Base-by-base conservation (phyloP, 768 basidiomycete species). In the Hericium coralloides region DNA sequence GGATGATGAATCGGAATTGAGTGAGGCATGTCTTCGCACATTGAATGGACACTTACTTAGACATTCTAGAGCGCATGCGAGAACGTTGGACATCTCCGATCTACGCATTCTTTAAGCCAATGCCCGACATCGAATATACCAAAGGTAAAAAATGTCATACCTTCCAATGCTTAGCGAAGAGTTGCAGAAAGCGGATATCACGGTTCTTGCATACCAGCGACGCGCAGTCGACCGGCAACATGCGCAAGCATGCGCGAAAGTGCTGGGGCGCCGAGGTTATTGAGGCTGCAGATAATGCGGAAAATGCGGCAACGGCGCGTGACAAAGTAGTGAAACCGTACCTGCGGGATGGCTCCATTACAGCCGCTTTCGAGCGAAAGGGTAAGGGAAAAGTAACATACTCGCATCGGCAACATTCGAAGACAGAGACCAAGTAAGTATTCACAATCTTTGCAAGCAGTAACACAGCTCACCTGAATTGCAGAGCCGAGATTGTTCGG, bases 341-440 rank as follows among this genome's bases (percentile, higher is more conserved):
- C 5, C 18, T 50, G 49, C 26, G 49, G 10, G 26, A 50, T 5
- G 26, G 49, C 8, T 3, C 53, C 1, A 71, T 72, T 7, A 70
- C 66, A 0, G 52, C 65, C 0, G 58, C 56, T 4, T 73, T 74
- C 53, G 63, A 67, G 25, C 23, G 59, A 0, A 66, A 62, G 7
- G 67, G 65, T 0, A 69, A 68, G 50, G 66, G 67, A 1, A 66
- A 67, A n/a, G 63, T 70, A 0, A 68, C 64, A 0, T 75, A 70
- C 61, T 70, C 68, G 0, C 65, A 69, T 56, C 25, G 55, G 37
- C 67, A 62, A 55, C 66, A 66, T 26, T 68, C 66, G 1, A 60
- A 60, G 48, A 49, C 56, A 0, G 63, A 71, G 56, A 63, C 61
- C 23, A 58, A 60, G 69, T 69, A 51, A 43, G 60, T 52, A n/a